Conservation (phyloP, 2,329 filamentous ascomycete genomes). For the Endothia cerciana region DNA sequence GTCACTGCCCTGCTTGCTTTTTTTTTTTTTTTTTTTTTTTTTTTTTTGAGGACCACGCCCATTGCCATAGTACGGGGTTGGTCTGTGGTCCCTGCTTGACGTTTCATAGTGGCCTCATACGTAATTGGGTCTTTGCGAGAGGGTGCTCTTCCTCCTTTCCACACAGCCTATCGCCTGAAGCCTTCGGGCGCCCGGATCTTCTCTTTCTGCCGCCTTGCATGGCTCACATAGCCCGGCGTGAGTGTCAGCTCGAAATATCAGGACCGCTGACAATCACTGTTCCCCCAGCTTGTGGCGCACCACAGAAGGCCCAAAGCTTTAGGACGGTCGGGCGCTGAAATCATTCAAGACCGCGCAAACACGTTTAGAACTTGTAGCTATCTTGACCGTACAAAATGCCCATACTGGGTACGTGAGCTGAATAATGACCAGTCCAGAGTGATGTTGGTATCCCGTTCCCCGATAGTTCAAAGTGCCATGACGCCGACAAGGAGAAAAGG, state of each 20-base stretch:
- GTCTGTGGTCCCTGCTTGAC: background rate
- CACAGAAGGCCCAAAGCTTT: too few relatives aligned
- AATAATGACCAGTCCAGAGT: constrained; percentile 12
- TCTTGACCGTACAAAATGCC: background rate
- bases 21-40: too few relatives aligned
- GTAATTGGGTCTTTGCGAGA: background rate
- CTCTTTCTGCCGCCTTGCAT: background rate
- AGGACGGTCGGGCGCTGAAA: too few relatives aligned
- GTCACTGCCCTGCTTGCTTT: background rate
- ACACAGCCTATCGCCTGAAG: background rate
- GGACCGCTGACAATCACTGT: too few relatives aligned
- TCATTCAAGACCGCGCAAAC: background rate
- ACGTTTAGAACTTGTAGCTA: background rate
- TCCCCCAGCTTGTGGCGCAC: too few relatives aligned
- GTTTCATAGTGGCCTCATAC: constrained; percentile 2
- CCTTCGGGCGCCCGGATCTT: background rate
- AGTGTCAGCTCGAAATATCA: too few relatives aligned
- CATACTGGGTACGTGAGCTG: background rate
- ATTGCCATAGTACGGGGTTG: background rate
- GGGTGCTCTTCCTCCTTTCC: background rate
- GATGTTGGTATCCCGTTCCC: constrained; percentile 17
- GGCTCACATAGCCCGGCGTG: background rate
- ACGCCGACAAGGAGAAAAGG: constrained; percentile 21
- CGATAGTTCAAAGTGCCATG: constrained; percentile 21
- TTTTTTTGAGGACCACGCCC: too few relatives aligned